phyloP scores from a whole-genome alignment of 306 rosid species.

The Castanea crenata region DNA sequence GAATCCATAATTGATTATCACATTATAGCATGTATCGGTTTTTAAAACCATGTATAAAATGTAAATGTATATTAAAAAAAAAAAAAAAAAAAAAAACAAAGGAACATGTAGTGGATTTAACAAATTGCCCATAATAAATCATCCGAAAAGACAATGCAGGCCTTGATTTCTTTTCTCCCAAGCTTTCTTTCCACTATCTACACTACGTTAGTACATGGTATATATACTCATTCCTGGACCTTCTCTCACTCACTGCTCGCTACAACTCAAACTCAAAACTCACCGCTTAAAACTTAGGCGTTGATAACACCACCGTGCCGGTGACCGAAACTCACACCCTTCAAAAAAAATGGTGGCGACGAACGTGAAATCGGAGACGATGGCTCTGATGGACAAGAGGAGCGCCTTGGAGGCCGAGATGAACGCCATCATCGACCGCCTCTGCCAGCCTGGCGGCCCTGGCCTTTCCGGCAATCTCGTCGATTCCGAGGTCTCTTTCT shows the following conservation, averaged over 20 bases:
- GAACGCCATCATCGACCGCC: conserved; percentile 68
- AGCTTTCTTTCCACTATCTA: no score
- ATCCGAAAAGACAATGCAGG: no score
- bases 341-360: conserved; percentile 60
- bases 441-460: conserved; percentile 78
- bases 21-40: no score
- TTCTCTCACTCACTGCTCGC: background rate
- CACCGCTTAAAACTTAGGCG: background rate
- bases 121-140: no score
- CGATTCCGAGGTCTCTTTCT: conserved; percentile 57
- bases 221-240: no score
- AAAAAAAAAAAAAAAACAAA: no score
- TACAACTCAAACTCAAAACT: background rate
- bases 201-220: no score
- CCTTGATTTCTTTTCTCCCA: no score
- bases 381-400: conserved; percentile 69
- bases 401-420: conserved; percentile 65
- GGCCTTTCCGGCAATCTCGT: conserved; percentile 76
- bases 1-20: no score
- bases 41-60: no score
- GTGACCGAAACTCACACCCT: background rate
- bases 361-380: conserved; percentile 74
- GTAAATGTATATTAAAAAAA: no score
- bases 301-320: background rate
- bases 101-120: no score